Percentiles rank a stretch among this genome's conserved stretches.
These are phyloP conservation scores for Trichoderma sp. DNA, from an alignment of 2,329 filamentous ascomycete species.

Conservation along the genomic window DNA sequence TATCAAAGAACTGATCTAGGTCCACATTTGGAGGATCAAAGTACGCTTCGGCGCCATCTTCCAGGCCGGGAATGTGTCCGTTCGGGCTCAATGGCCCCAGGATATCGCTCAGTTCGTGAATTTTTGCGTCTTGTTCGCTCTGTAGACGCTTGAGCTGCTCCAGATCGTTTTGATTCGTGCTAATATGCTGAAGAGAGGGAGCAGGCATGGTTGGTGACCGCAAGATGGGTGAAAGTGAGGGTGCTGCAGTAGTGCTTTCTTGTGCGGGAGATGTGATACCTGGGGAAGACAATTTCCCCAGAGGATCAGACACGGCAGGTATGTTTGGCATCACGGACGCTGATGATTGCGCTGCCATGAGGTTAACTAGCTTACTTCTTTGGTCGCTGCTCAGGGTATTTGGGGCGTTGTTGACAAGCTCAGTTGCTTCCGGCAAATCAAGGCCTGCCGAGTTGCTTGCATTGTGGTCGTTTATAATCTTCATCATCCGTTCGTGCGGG, in stretches of 20 bases:
- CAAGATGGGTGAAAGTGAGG: constrained; percentile 51
- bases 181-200: constrained; percentile 60
- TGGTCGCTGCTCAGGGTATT: constrained; percentile 56
- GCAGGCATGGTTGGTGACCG: constrained; percentile 41
- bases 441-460: constrained; percentile 48
- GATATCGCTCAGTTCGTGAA: constrained; percentile 70
- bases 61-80: constrained; percentile 71
- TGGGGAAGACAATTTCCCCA: constrained; percentile 20
- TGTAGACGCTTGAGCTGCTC: constrained; percentile 77
- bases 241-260: constrained; percentile 28
- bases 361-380: constrained; percentile 55
- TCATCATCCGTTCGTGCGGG: constrained; percentile 62
- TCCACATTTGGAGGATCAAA: constrained; percentile 43
- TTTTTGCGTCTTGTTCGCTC: constrained; percentile 71
- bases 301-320: constrained; percentile 23
- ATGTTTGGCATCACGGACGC: constrained; percentile 27
- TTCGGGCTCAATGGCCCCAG: constrained; percentile 78
- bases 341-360: constrained; percentile 51
- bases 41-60: constrained; percentile 38
- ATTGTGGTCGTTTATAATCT: constrained; percentile 63
- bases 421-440: constrained; percentile 50
- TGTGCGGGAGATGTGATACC: constrained; percentile 27
- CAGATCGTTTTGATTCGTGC: constrained; percentile 69
- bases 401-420: constrained; percentile 53
- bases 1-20: constrained; percentile 51